Percentiles rank a stretch among this genome's conserved stretches.
phyloP scores from a whole-genome alignment of 768 basidiomycete genomes.

The Trametes villosa region DNA sequence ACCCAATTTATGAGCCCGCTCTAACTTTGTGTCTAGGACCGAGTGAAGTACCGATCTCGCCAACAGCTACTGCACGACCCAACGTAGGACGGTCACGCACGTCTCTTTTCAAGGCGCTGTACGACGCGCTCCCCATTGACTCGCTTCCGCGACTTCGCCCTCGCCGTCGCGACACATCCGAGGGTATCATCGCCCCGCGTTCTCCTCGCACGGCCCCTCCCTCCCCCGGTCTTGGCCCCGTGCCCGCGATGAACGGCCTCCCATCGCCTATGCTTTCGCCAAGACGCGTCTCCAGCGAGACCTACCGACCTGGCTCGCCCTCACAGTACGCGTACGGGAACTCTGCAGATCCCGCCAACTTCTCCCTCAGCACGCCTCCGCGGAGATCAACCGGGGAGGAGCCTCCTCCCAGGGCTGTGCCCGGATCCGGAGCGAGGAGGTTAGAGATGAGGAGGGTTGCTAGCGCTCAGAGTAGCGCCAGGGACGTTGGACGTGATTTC shows the following conservation, averaged over 20 bases:
- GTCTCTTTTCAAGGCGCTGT: slow-evolving; percentile 71
- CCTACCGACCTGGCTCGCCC: slow-evolving; percentile 13
- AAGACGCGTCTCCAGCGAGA: slow-evolving; percentile 30
- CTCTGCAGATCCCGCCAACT: background rate
- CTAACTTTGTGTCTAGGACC: background rate
- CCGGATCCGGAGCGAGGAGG: slow-evolving; percentile 6
- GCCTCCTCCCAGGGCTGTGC: background rate
- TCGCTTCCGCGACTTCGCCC: slow-evolving; percentile 49
- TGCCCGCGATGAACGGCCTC: slow-evolving; percentile 21
- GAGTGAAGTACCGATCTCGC: slow-evolving; percentile 28
- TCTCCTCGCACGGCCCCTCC: slow-evolving; percentile 37
- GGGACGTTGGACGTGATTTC: slow-evolving; percentile 1
- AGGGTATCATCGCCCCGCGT: slow-evolving; percentile 74
- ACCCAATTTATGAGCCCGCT: background rate
- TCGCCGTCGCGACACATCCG: slow-evolving; percentile 53
- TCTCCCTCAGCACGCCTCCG: slow-evolving; percentile 50
- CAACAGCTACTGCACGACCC: slow-evolving; percentile 28
- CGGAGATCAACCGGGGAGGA: slow-evolving; percentile 29
- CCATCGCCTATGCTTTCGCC: slow-evolving; percentile 27
- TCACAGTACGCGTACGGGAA: background rate
- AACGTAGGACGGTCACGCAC: slow-evolving; percentile 46
- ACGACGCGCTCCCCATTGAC: slow-evolving; percentile 48
- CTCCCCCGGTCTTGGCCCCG: slow-evolving; percentile 26
- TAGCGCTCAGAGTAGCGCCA: slow-evolving; percentile 14
- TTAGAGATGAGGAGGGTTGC: slow-evolving; percentile 29